Base-by-base conservation (phyloP, 768 basidiomycete genomes). In the Boletus rufocinnamomeus region DNA sequence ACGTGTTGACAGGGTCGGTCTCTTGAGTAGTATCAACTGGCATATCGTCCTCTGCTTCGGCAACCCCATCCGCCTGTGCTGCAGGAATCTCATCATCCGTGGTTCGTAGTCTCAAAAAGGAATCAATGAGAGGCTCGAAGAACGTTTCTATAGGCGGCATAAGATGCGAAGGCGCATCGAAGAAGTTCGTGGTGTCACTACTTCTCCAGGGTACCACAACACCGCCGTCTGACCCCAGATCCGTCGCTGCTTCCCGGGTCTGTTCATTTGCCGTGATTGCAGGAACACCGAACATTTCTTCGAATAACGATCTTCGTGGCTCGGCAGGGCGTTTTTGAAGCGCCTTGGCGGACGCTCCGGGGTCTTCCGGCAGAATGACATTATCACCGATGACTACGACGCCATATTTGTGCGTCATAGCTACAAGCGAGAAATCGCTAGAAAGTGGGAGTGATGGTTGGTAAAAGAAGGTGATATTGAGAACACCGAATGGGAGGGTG, bases 251-350 rank as follows among this genome's bases (percentile, higher is more conserved):
- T 44, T 65, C 60, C 30, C 47, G 57, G 17, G 69, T 58, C 41
- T 62, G 55, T 41, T 70, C 65, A 14, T 61, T 49, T 35, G 69
- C 69, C 7, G 66, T 64, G 63, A 94, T 85, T 3, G 89, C 88
- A 45, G 91, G 84, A 58, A 83, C 77, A 40, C 95, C 95, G 68
- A 96, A 97, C 67, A 95, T 91, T 67, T 95, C 93, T 71, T 93
- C 89, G 75, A 95, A 93, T 8, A 97, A 76, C 9, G 91, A 89
- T 57, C 79, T 76, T 60, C 67, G 77, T 25, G 71, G 69, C 63
- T 78, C 63, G 62, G 66, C 55, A 67, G 68, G 38, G 58, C 58
- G 23, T 66, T 67, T 49, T 69, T 66, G 50, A 57, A 68, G 56
- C 80, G 74, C 78, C 37, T 70, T 76, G 21, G 80, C 74, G 16